A percentile compares a stretch with the other conserved stretches of the same genome.
Evolutionary conservation across 2,329 filamentous ascomycete species (phyloP).

Genomic region (Ophiobolus disseminans): DNA sequence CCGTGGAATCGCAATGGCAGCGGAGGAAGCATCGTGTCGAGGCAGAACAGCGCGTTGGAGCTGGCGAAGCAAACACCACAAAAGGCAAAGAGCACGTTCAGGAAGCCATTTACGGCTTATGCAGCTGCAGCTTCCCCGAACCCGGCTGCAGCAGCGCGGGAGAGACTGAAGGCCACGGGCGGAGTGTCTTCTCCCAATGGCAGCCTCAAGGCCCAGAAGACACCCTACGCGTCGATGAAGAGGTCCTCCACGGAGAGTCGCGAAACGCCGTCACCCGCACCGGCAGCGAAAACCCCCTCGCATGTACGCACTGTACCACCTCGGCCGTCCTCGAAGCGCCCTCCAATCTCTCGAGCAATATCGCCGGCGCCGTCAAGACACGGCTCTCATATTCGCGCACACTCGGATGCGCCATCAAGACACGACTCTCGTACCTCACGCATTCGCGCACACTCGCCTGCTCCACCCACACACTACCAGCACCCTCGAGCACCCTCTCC

Average conservation of each 20-base stretch:
- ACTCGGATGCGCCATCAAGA: conserved; percentile 37
- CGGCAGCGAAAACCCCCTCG: conserved; percentile 27
- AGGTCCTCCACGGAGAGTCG: conserved; percentile 48
- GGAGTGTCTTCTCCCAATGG: conserved; percentile 40
- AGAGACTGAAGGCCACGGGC: conserved; percentile 39
- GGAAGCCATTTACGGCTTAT: conserved; percentile 72
- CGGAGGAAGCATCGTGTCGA: conserved; percentile 54
- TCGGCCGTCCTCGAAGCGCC: conserved; percentile 41
- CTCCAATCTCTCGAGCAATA: conserved; percentile 43
- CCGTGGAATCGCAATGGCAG: conserved; percentile 70
- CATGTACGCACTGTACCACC: conserved; percentile 52
- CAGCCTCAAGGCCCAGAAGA: conserved; percentile 52
- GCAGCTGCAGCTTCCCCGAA: conserved; percentile 53
- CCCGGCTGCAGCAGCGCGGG: conserved; percentile 48
- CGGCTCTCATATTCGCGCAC: conserved; percentile 39
- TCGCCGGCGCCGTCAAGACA: conserved; percentile 48
- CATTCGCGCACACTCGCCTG: conserved; percentile 33
- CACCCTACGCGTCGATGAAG: conserved; percentile 61
- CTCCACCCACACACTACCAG: conserved; percentile 18
- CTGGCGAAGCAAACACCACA: conserved; percentile 54
- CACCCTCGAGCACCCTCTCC: conserved; percentile 31
- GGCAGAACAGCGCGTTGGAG: conserved; percentile 56
- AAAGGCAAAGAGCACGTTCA: conserved; percentile 63
- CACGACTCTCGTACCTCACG: conserved; percentile 31
- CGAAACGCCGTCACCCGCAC: conserved; percentile 40